Evolutionary conservation across 345 rosid species (phyloP).

Genomic region (Excoecaria agallocha): DNA sequence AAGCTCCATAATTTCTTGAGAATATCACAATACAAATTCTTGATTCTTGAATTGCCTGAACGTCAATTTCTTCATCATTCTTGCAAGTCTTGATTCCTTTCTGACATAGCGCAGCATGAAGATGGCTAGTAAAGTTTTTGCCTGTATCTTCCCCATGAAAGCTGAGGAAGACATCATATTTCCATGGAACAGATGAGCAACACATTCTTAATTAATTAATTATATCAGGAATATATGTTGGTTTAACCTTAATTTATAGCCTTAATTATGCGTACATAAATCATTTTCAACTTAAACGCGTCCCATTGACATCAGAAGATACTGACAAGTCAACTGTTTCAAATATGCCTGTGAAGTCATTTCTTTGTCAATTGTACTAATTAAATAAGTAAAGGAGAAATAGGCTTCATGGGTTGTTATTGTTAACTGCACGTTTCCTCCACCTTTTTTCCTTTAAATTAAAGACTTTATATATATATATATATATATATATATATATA

Average conservation of each 20-base stretch:
- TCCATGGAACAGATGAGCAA: neutral
- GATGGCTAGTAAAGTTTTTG: slow-evolving; percentile 4
- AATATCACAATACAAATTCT: neutral
- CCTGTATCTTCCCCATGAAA: slow-evolving; percentile 2
- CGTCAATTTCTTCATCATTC: neutral
- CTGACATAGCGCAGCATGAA: neutral
- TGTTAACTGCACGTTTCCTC: no score
- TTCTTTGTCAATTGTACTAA: no score
- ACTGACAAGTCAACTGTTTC: no score
- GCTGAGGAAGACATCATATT: slow-evolving; percentile 14
- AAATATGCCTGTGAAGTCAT: no score
- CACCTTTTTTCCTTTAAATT: no score
- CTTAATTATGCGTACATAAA: no score
- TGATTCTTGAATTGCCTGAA: slow-evolving; percentile 2
- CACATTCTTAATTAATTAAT: neutral
- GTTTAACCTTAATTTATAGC: neutral
- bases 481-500: no score
- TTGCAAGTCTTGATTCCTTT: neutral
- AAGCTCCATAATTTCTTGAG: slow-evolving; percentile 5
- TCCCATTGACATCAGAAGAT: neutral
- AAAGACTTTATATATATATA: no score
- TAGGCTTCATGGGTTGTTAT: no score
- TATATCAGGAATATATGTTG: neutral
- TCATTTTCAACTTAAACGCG: neutral
- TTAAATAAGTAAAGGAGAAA: no score